Evolutionary conservation across 768 basidiomycete species (phyloP).

Genomic region (Postia placenta): DNA sequence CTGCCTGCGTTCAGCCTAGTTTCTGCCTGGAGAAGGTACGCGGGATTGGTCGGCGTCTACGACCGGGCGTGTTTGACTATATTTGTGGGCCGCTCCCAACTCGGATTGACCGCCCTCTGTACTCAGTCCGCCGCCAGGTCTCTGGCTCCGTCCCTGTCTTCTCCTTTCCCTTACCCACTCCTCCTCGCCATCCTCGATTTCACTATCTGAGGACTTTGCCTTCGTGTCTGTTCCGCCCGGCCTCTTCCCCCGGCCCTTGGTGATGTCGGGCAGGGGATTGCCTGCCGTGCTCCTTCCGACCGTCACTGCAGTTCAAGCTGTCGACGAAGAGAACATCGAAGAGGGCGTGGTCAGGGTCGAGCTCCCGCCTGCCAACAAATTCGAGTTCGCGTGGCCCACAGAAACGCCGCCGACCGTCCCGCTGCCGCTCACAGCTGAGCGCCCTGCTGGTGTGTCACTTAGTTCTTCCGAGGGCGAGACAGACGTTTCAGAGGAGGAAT

Average conservation of each 20-base stretch:
- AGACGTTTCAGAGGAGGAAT: constrained; percentile 42
- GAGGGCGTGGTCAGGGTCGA: constrained; percentile 42
- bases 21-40: not conserved
- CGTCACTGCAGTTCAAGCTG: constrained; percentile 29
- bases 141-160: constrained; percentile 10
- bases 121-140: constrained; percentile 2
- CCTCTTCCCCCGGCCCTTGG: constrained; percentile 9
- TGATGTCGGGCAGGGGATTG: constrained; percentile 27
- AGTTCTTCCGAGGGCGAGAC: constrained; percentile 49
- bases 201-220: constrained; percentile 11
- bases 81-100: not conserved
- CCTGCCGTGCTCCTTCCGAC: constrained; percentile 49
- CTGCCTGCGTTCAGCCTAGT: not conserved
- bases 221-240: constrained; percentile 1
- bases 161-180: constrained; percentile 2
- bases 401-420: constrained; percentile 37
- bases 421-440: constrained; percentile 30
- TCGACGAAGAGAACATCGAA: constrained; percentile 32
- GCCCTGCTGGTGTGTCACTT: constrained; percentile 30
- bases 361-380: constrained; percentile 45
- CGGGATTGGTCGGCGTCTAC: not conserved
- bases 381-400: constrained; percentile 53
- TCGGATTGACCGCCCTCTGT: constrained; percentile 1
- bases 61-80: not conserved
- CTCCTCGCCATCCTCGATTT: not conserved